Evolutionary conservation across 495 filamentous ascomycete genomes (phyloP).

Genomic region (Stereocaulon alpinum): DNA sequence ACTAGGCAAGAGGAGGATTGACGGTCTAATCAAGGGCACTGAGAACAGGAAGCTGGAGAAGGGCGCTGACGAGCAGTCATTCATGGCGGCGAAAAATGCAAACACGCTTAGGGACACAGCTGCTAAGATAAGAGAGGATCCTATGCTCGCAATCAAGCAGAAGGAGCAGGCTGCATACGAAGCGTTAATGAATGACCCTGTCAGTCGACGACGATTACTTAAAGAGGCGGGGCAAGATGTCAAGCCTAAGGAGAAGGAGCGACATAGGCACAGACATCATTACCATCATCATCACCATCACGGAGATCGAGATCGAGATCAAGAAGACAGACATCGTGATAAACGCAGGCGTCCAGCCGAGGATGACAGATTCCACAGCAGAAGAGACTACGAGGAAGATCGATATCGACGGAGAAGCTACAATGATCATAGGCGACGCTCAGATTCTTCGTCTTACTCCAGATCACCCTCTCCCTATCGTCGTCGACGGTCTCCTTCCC

Average conservation of each 20-base stretch:
- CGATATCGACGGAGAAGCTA: conserved; percentile 18
- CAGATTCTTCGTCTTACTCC: conserved; percentile 25
- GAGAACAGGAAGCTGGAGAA: conserved; percentile 75
- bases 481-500: conserved; percentile 19
- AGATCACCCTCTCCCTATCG: conserved; percentile 26
- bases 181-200: conserved; percentile 74
- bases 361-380: conserved; percentile 17
- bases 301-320: not conserved
- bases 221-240: conserved; percentile 42
- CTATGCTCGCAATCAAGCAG: conserved; percentile 81
- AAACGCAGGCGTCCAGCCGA: conserved; percentile 23
- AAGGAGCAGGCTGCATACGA: conserved; percentile 88
- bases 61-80: conserved; percentile 54
- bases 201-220: conserved; percentile 58
- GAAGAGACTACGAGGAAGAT: conserved; percentile 25
- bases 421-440: conserved; percentile 24
- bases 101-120: conserved; percentile 66
- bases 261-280: conserved; percentile 43
- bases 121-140: conserved; percentile 78
- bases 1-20: conserved; percentile 83
- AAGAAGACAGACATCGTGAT: conserved; percentile 12
- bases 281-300: conserved; percentile 21
- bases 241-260: conserved; percentile 33
- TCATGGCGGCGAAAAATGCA: conserved; percentile 48
- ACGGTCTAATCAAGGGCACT: conserved; percentile 71